These are phyloP conservation scores for Penicillium daleae DNA, from an alignment of 495 filamentous ascomycete genomes.

Conservation along the genomic window DNA sequence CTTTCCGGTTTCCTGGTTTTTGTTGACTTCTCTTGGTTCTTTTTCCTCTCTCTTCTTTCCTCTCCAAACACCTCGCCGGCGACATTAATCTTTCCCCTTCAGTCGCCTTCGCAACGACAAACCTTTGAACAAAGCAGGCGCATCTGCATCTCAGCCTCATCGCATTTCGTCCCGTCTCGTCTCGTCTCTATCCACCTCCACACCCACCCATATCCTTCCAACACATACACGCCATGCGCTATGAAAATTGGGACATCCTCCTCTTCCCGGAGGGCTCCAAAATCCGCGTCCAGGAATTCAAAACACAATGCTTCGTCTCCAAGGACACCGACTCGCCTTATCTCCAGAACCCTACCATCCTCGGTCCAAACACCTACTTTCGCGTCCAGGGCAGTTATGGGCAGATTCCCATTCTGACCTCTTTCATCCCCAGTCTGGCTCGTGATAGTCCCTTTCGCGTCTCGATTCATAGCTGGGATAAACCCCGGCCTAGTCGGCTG, in stretches of 20 bases:
- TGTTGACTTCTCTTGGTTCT: no score
- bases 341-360: slow-evolving; percentile 36
- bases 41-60: background rate
- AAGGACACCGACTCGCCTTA: slow-evolving; percentile 59
- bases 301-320: slow-evolving; percentile 76
- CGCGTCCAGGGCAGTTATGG: slow-evolving; percentile 38
- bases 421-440: slow-evolving; percentile 72
- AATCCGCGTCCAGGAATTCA: slow-evolving; percentile 84
- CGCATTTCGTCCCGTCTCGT: background rate
- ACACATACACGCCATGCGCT: slow-evolving; percentile 62
- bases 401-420: slow-evolving; percentile 71
- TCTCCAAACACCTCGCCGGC: background rate
- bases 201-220: background rate
- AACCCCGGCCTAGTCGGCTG: slow-evolving; percentile 63
- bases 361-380: slow-evolving; percentile 32
- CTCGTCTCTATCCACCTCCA: background rate
- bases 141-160: background rate
- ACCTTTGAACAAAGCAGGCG: background rate
- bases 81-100: background rate
- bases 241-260: slow-evolving; percentile 84
- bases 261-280: slow-evolving; percentile 69
- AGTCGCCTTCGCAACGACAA: background rate
- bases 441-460: slow-evolving; percentile 67
- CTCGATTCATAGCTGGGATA: slow-evolving; percentile 82
- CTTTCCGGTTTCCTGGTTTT: slow-evolving; percentile 23